Conservation (phyloP, 1,284 basidiomycete genomes). For the Trametes versicolor region DNA sequence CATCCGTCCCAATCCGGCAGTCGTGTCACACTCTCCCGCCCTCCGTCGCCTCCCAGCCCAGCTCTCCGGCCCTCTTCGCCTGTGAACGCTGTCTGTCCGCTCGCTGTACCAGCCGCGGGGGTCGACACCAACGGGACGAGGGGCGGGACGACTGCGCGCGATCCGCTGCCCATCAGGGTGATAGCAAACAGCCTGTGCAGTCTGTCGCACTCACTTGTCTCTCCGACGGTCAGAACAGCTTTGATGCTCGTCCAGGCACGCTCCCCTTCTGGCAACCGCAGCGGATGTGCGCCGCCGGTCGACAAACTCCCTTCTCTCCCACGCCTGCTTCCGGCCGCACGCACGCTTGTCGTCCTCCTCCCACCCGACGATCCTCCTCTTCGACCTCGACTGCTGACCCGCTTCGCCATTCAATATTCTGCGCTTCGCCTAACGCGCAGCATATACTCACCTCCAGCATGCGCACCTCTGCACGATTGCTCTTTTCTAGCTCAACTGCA, state of each 20-base stretch:
- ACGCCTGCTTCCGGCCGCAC: not conserved
- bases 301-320: not conserved
- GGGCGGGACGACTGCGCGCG: not conserved
- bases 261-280: constrained; percentile 2
- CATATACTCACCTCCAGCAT: too few relatives aligned
- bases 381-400: not conserved
- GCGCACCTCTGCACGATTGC: too few relatives aligned
- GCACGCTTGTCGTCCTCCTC: not conserved
- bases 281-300: not conserved
- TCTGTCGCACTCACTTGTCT: not conserved
- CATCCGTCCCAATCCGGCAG: not conserved
- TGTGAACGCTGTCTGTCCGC: not conserved
- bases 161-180: constrained; percentile 14
- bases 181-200: constrained; percentile 9
- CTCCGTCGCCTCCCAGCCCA: constrained; percentile 1
- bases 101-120: not conserved
- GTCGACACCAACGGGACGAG: not conserved
- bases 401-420: too few relatives aligned
- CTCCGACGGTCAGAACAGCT: not conserved
- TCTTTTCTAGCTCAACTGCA: too few relatives aligned
- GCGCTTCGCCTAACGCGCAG: too few relatives aligned
- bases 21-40: not conserved
- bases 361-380: not conserved
- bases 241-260: not conserved
- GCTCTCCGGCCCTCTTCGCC: not conserved